phyloP scores from a whole-genome alignment of 2,329 filamentous ascomycete genomes.

The Tolypocladium ophioglossoides region DNA sequence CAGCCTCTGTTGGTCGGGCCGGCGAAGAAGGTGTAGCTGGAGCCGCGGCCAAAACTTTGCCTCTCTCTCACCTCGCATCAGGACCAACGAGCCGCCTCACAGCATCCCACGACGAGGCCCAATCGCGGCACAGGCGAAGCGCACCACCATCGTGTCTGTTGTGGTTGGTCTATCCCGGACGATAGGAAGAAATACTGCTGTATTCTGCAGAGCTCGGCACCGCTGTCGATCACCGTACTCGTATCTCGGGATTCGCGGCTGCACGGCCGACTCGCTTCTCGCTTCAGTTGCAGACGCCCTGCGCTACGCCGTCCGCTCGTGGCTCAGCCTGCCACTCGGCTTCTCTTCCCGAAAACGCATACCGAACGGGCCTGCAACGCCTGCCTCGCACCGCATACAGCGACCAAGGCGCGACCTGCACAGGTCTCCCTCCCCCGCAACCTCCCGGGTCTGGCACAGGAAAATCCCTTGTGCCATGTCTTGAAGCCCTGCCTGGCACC shows the following conservation, averaged over 20 bases:
- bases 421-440: neutral
- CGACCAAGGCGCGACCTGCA: no score
- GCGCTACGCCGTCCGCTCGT: neutral
- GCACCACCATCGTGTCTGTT: neutral
- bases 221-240: neutral
- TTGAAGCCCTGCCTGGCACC: slow-evolving; percentile 5
- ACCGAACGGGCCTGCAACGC: neutral
- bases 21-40: neutral
- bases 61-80: neutral
- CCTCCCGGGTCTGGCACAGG: slow-evolving; percentile 3
- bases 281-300: no score
- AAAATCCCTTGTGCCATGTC: slow-evolving; percentile 4
- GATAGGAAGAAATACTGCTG: neutral
- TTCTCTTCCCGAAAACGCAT: neutral
- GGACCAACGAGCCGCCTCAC: neutral
- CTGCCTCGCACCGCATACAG: neutral
- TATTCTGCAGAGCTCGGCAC: neutral
- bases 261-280: no score
- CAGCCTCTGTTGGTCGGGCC: neutral
- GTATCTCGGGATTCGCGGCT: neutral
- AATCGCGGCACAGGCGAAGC: neutral
- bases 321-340: neutral
- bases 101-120: neutral
- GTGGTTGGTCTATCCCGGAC: neutral
- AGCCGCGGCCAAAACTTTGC: neutral